Conservation (phyloP, 805 yeast species). For the Ogataea kodamae region DNA sequence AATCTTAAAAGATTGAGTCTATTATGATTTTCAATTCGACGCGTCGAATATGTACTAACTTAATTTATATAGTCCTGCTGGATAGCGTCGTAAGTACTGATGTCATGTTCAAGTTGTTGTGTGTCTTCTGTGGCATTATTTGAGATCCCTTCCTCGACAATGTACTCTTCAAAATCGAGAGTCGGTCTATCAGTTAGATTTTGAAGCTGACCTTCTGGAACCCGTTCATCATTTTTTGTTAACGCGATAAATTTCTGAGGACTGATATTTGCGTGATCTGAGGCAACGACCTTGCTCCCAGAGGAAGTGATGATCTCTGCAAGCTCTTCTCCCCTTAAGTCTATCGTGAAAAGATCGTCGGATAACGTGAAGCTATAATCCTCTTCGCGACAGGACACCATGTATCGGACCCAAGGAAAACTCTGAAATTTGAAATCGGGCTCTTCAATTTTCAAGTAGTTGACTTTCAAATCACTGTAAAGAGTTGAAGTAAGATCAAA, state of each 20-base stretch:
- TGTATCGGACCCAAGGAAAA: constrained; percentile 77
- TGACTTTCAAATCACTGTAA: constrained; percentile 63
- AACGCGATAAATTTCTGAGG: too few relatives aligned
- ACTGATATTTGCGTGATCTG: too few relatives aligned
- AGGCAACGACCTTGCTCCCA: too few relatives aligned
- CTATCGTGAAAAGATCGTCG: constrained; percentile 23
- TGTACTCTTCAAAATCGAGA: constrained; percentile 15
- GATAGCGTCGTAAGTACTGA: too few relatives aligned
- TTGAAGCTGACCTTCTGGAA: too few relatives aligned
- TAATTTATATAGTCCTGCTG: neutral
- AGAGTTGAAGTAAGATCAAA: constrained; percentile 65
- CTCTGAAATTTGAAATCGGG: constrained; percentile 51
- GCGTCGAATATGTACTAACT: constrained; percentile 4
- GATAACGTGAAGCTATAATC: constrained; percentile 30
- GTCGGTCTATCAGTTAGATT: neutral
- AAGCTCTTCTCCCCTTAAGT: constrained; percentile 8
- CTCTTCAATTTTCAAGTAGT: constrained; percentile 64
- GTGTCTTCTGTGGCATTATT: too few relatives aligned
- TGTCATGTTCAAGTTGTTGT: too few relatives aligned
- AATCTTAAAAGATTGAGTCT: too few relatives aligned
- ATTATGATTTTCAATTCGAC: constrained; percentile 1
- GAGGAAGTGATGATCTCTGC: too few relatives aligned
- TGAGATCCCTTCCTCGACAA: constrained; percentile 13
- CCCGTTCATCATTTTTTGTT: too few relatives aligned
- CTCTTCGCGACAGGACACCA: constrained; percentile 35